phyloP scores from a whole-genome alignment of 495 filamentous ascomycete species.

The Tuber calosporum region DNA sequence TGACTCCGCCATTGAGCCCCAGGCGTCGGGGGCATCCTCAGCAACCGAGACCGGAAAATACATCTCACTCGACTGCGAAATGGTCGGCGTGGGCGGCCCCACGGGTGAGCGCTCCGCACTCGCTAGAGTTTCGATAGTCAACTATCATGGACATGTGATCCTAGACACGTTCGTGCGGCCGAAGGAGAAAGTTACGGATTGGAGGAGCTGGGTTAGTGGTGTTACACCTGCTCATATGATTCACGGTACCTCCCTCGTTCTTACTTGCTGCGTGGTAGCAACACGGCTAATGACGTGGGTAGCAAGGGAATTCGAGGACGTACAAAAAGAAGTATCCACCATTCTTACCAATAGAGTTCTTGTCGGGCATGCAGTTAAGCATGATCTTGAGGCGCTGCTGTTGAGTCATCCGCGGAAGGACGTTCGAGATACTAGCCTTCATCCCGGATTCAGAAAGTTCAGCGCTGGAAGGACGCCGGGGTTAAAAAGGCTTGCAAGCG shows the following conservation, averaged over 20 bases:
- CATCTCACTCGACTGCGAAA: constrained; percentile 90
- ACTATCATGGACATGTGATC: constrained; percentile 81
- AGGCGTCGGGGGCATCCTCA: constrained; percentile 25
- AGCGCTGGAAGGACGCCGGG: constrained; percentile 70
- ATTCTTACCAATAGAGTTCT: constrained; percentile 67
- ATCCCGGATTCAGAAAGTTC: constrained; percentile 59
- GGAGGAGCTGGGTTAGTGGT: constrained; percentile 76
- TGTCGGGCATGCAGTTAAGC: constrained; percentile 81
- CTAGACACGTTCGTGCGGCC: constrained; percentile 87
- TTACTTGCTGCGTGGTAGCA: not conserved
- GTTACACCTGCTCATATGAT: constrained; percentile 63
- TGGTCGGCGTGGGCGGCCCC: constrained; percentile 80
- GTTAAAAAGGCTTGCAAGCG: constrained; percentile 64
- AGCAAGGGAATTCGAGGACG: constrained; percentile 64
- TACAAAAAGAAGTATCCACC: constrained; percentile 63
- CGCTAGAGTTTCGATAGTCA: constrained; percentile 78
- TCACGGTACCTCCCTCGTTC: constrained; percentile 13
- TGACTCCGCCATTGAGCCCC: constrained; percentile 2
- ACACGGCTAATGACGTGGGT: constrained; percentile 18
- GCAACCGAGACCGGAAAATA: constrained; percentile 73
- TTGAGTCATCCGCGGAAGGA: constrained; percentile 67
- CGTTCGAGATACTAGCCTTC: constrained; percentile 77
- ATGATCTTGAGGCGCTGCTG: constrained; percentile 71
- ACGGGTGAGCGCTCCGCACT: constrained; percentile 60
- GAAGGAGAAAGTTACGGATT: constrained; percentile 71